Base-by-base conservation (phyloP, 495 filamentous ascomycete genomes). In the Aspergillus cristatus region DNA sequence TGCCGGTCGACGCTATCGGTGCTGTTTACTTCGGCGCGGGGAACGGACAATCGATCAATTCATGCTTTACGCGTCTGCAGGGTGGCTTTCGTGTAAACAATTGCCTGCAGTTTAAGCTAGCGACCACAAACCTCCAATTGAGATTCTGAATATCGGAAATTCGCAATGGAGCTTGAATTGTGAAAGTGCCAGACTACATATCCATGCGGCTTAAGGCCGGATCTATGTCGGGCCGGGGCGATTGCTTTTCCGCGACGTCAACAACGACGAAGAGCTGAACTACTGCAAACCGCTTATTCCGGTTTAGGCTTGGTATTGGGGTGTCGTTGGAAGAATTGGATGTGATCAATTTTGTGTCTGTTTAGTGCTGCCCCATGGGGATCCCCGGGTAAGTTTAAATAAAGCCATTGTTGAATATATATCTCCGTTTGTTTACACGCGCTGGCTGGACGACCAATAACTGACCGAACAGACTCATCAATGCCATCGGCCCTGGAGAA, bases 401-500 rank as follows among this genome's bases (percentile, higher is more conserved):
- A 29, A 14, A 39, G 20, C 28, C 32, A 35, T 18, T 13, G 20
- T 4, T 18, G 36, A 24, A 38, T 38, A 57, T 52, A 54, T 51
- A 51, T 45, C 5, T 20, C n/a, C 15, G 2, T 16, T 13, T 15
- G 30, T 43, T 26, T 28, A 38, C 38, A 35, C 20, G 20, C 20
- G 20, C 20, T 8, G 20, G 8, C 20, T 4, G 20, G 4, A 24
- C 8, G 4, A 24, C 20, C 20, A 20, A 42, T 65, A 28, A 70
- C 38, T 30, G 18, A 28, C 28, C 18, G 7, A 17, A 22, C 39
- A 96, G 90, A 11, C 82, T 98, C 31, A 89, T 89, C 57, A 79
- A 80, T 50, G 85, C 94, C 55, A 86, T 98, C 42, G 90, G 89
- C 16, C 55, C 76, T 7, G 88, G 87, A 16, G 66, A 83, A 43